A percentile compares a stretch with the other conserved stretches of the same genome.
Conservation (phyloP, 768 basidiomycete genomes). For the Lactarius psammicola region DNA sequence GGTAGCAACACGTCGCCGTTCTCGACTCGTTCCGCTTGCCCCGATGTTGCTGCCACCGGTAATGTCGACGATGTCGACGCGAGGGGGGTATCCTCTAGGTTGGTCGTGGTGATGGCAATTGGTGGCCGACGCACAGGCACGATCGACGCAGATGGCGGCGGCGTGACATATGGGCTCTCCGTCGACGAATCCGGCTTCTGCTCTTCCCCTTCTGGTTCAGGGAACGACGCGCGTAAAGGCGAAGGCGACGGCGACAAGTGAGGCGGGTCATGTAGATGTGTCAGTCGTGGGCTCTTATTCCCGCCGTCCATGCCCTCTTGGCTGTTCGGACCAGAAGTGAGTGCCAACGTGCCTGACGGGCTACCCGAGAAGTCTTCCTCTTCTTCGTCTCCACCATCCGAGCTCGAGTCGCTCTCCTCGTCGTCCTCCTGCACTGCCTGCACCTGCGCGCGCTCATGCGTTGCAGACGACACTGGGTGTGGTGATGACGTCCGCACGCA, state of each 20-base stretch:
- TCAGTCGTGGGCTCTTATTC: constrained; percentile 16
- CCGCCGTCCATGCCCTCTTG: constrained; percentile 18
- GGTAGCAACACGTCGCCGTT: neutral
- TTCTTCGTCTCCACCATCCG: constrained; percentile 12
- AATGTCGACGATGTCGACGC: neutral
- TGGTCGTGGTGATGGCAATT: constrained; percentile 7
- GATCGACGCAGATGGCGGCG: constrained; percentile 9
- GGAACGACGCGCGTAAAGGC: constrained; percentile 22
- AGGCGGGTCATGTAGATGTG: neutral
- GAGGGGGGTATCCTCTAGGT: neutral
- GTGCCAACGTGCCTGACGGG: constrained; percentile 16
- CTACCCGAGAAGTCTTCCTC: constrained; percentile 13
- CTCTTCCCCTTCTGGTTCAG: neutral
- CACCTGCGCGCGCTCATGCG: neutral
- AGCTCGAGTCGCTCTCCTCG: constrained; percentile 21
- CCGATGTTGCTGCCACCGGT: neutral
- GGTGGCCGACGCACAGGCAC: neutral
- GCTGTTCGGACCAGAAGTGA: constrained; percentile 28
- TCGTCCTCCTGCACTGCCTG: constrained; percentile 15
- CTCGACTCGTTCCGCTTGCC: neutral
- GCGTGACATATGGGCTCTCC: constrained; percentile 5
- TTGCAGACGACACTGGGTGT: neutral
- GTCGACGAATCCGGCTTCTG: neutral
- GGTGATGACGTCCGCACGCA: constrained; percentile 22
- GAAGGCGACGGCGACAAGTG: constrained; percentile 18